These are phyloP conservation scores for Paecilomyces sp. DNA, from an alignment of 2,329 filamentous ascomycete genomes.

Conservation along the genomic window DNA sequence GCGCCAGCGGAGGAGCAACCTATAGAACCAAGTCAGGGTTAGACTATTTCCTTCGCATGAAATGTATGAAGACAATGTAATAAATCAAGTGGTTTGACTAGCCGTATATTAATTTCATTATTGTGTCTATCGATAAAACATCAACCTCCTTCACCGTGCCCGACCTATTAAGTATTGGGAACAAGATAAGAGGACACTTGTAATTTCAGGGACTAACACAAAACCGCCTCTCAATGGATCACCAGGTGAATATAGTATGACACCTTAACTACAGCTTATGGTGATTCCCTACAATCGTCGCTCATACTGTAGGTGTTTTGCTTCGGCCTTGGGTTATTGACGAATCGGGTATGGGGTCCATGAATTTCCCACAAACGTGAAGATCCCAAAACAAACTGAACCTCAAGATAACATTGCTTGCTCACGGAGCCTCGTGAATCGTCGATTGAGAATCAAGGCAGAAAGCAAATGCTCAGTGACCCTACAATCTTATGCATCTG, in stretches of 20 bases:
- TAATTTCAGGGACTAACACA: neutral
- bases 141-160: neutral
- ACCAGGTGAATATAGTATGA: too few relatives aligned
- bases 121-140: neutral
- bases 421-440: neutral
- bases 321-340: neutral
- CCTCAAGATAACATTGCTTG: neutral
- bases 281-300: neutral
- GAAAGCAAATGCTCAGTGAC: neutral
- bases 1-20: neutral
- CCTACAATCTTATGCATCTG: neutral
- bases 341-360: neutral
- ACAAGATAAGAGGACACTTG: too few relatives aligned
- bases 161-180: too few relatives aligned
- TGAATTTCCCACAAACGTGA: neutral
- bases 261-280: too few relatives aligned
- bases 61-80: neutral
- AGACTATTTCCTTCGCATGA: neutral
- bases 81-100: neutral
- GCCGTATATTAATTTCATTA: neutral
- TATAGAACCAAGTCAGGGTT: constrained; percentile 2
- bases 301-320: neutral
- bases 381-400: too few relatives aligned
- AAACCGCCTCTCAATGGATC: too few relatives aligned
- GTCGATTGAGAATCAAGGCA: neutral